These are phyloP conservation scores for Chlamydomonas sphaeroides DNA, from an alignment of 139 green algal genomes.

Conservation along the genomic window DNA sequence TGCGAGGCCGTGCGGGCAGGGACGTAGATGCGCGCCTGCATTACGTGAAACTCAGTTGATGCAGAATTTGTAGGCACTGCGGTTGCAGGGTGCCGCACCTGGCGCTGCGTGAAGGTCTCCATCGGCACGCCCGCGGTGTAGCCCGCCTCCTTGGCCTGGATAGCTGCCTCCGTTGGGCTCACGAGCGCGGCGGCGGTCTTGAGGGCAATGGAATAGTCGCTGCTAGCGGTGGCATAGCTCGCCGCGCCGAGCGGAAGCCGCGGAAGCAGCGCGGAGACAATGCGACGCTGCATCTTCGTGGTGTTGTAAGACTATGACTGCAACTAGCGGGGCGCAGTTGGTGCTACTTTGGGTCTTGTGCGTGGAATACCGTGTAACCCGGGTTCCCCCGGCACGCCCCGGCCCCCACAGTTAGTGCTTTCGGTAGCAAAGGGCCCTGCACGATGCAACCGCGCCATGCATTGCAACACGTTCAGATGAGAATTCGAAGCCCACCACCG, in stretches of 20 bases:
- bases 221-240: not conserved
- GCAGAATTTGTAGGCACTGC: not conserved
- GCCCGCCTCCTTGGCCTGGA: conserved; percentile 56
- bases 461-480: too few relatives aligned
- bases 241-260: not conserved
- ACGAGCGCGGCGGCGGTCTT: conserved; percentile 46
- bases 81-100: too few relatives aligned
- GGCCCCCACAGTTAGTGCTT: too few relatives aligned
- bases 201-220: conserved; percentile 55
- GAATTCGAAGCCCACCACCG: too few relatives aligned
- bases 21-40: conserved; percentile 78
- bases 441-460: too few relatives aligned
- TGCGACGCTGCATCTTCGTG: conserved; percentile 4
- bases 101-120: conserved; percentile 67
- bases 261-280: not conserved
- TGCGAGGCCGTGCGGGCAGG: conserved; percentile 74
- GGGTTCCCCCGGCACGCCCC: too few relatives aligned
- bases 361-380: too few relatives aligned
- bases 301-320: too few relatives aligned
- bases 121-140: conserved; percentile 61
- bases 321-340: too few relatives aligned
- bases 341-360: too few relatives aligned
- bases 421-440: too few relatives aligned
- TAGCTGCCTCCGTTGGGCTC: not conserved
- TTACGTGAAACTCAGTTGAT: not conserved